phyloP scores from a whole-genome alignment of 768 basidiomycete species.

The Pholiota molesta region DNA sequence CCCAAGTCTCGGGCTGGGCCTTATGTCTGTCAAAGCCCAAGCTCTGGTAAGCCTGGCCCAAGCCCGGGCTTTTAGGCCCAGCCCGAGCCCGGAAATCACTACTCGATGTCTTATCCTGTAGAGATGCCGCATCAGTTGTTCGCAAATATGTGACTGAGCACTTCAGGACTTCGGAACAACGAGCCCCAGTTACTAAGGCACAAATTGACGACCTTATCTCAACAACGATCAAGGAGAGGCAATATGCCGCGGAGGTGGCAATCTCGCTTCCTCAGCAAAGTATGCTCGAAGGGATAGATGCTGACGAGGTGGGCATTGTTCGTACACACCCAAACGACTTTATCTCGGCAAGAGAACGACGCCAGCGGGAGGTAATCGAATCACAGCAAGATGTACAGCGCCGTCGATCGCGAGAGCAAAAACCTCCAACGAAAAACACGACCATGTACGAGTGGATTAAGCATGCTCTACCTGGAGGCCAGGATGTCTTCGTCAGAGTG shows the following conservation, averaged over 20 bases:
- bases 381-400: neutral
- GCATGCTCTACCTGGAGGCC: neutral
- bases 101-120: slow-evolving; percentile 7
- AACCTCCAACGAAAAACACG: slow-evolving; percentile 1
- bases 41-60: too few species aligned
- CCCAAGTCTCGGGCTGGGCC: too few species aligned
- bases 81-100: too few species aligned
- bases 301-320: neutral
- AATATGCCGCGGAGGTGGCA: neutral
- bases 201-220: neutral
- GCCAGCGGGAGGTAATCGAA: slow-evolving; percentile 8
- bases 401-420: neutral
- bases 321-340: slow-evolving; percentile 10
- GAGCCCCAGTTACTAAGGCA: neutral
- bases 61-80: too few species aligned
- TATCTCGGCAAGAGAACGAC: slow-evolving; percentile 5
- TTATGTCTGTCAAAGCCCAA: too few species aligned
- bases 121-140: slow-evolving; percentile 7
- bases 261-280: slow-evolving; percentile 10
- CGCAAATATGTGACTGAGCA: neutral
- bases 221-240: neutral
- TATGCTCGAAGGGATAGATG: slow-evolving; percentile 1
- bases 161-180: neutral
- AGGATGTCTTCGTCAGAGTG: slow-evolving; percentile 9
- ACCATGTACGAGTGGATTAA: slow-evolving; percentile 12